Base-by-base conservation (phyloP, 2,329 filamentous ascomycete species). In the Sclerotinia borealis region DNA sequence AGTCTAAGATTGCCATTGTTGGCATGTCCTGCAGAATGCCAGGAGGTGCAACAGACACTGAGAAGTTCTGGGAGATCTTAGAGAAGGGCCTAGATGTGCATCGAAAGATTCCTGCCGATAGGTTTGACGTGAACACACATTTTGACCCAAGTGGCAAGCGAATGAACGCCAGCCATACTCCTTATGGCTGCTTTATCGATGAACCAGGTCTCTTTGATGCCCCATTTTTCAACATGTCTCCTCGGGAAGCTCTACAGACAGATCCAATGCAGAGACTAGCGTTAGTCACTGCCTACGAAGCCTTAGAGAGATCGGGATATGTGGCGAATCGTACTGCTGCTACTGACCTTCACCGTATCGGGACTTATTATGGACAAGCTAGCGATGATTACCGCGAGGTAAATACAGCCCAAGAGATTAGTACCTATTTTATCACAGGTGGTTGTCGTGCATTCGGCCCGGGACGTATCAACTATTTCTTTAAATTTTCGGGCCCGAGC, bases 1-100 rank as follows among this genome's bases (percentile, higher is more conserved):
- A 84, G 71, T 84, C 85, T 73, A 93, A 92, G 75, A 84, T 96
- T 65, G 92, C 91, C 62, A 92, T 96, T 66, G 87, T 96, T 37
- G 91, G 91, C 58, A 89, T 91, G 82, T 85, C 89, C 41, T 88
- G 89, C 62, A 83, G 89, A 56, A 92, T 91, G 73, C 89, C 89
- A 3, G 86, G 39, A 29, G 88, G 67, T 86, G 89, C 49, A 85
- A 83, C 19, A 87, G 71, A 81, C 85, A 64, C 86, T 91, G 64
- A 60, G 27, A 83, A 83, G 60, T 84, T 92, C 37, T 92, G 89
- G 89, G 85, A 90, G 64, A 79, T 92, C 10, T 80, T 92, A n/a
- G 83, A 86, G 72, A 85, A 88, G 74, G 89, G 89, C 15, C 81
- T 90, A 11, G 89, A 92, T 72, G 88, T 90, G 36, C 87, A 90